Conservation (phyloP, 2,329 filamentous ascomycete species). For the Plenodomus biglobosus region DNA sequence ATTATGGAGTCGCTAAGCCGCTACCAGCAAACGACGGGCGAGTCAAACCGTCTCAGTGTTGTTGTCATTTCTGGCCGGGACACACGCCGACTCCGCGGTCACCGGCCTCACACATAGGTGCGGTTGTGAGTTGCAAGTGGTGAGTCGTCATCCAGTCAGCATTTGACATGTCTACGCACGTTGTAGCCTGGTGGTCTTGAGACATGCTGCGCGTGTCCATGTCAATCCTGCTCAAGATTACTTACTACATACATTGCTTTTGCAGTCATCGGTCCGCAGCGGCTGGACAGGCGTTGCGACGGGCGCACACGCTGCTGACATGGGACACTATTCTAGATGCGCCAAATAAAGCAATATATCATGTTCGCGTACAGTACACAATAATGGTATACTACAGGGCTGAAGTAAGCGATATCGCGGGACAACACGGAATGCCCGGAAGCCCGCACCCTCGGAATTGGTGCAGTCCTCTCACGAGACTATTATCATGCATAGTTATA, state of each 20-base stretch:
- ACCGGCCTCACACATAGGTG: background rate
- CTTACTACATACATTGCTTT: background rate
- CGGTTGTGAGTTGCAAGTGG: no score
- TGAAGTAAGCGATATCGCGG: background rate
- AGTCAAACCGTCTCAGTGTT: constrained; percentile 24
- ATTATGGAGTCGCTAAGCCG: constrained; percentile 23
- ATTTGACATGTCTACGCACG: background rate
- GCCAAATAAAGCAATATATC: background rate
- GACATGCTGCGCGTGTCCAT: background rate
- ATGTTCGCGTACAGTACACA: background rate
- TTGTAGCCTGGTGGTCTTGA: background rate
- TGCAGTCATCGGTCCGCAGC: background rate
- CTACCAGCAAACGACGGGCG: constrained; percentile 26
- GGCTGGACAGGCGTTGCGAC: background rate
- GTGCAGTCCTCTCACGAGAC: background rate
- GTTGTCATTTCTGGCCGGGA: constrained; percentile 10
- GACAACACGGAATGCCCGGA: background rate
- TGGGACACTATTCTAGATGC: background rate
- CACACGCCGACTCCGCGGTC: constrained; percentile 1
- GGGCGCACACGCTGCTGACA: background rate
- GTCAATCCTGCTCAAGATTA: background rate
- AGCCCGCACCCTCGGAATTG: background rate
- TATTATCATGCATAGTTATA: no score
- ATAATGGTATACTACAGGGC: background rate
- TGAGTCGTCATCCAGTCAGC: background rate